Evolutionary conservation across 768 basidiomycete species (phyloP), one percentile per base, ranked within the genome.

Genomic region (Suillus americanus): DNA sequence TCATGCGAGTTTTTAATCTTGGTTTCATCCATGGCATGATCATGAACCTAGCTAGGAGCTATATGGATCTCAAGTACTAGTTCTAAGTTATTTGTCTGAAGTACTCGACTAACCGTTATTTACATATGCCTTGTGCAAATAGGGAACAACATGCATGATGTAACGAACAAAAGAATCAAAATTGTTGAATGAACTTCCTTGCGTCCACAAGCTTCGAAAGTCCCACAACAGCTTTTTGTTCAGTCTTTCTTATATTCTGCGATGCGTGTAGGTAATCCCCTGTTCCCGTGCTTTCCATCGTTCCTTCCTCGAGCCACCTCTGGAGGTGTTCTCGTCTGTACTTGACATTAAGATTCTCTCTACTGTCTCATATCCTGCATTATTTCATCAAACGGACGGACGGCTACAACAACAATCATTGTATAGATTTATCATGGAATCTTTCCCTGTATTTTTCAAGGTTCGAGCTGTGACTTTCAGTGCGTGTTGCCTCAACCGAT

Each of bases 371-470:
- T 35, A 63, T 30, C 38, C 5, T 18, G 37, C 35, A 23, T n/a
- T 35, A 30, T 28, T 28, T 65, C 20, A 51, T 37, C 62, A 10
- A 23, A 48, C 46, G 5, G 20, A 55, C 25, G 37, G 18, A 38
- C 51, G 23, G 12, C 43, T 55, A 33, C 46, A 35, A 41, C 56
- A 1, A 30, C 51, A 25, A 30, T 33, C 13, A 35, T 20, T 33
- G 62, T 41, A 55, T 48, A 28, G 12, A 23, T 57, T 38, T 28
- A n/a, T 50, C 51, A 74, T 77, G 75, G 72, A 78, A 35, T 72
- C 69, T 0, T 76, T 74, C 40, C 74, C 72, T 3, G 54, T 66
- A 30, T 78, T 78, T 61, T 74, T 75, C 18, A 75, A 50, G 65
- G 65, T 77, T 37, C 75, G 75, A 25, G 68, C 70, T 43, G 43